Evolutionary conservation across 2,329 filamentous ascomycete genomes (phyloP), one percentile per base, ranked within the genome.

Genomic region (Peltaster fructicola): DNA sequence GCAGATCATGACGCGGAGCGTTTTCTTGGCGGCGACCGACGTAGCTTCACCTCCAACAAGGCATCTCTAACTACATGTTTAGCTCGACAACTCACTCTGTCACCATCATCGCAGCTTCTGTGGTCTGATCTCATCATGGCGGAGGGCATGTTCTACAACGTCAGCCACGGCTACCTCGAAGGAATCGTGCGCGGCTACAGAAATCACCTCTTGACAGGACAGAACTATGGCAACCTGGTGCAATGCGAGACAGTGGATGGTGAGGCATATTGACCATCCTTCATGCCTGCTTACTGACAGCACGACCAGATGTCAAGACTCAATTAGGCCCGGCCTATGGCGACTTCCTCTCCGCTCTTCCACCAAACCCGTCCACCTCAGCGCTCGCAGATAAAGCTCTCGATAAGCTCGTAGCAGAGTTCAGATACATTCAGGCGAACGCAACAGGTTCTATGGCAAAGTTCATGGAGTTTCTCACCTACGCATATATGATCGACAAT

Each of bases 401-500:
- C 44, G 88, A 98, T 51, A 98, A 98, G 62, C 73, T 98, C 37
- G 85, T 98, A 36, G 76, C 84, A 38, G 88, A 98, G 53, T 98
- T 98, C 53, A 75, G 82, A 48, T 98, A 98, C 52, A 66, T 98
- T 22, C 80, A 90, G 40, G 82, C 84, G 34, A 92, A 98, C 48
- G 79, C 85, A 14, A 80, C 80, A 2, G 88, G 88, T 9, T 80
- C 82, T 1, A 70, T 93, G 17, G 75, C 84, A 34, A 82, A 80
- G 49, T 98, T 98, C 54, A 82, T 98, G 69, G 82, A 95, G 53
- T 98, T 92, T 54, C 63, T 98, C 33, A 98, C 88, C 2, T 98
- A 98, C 52, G 85, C 84, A 34, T 98, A 98, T 64, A 98, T 98
- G 88, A 98, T 98, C 54, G 88, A 98, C 58, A 98, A 98, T 45